These are phyloP conservation scores for Saccharomycopsis selenospora DNA, from an alignment of 805 yeast genomes.

Conservation along the genomic window DNA sequence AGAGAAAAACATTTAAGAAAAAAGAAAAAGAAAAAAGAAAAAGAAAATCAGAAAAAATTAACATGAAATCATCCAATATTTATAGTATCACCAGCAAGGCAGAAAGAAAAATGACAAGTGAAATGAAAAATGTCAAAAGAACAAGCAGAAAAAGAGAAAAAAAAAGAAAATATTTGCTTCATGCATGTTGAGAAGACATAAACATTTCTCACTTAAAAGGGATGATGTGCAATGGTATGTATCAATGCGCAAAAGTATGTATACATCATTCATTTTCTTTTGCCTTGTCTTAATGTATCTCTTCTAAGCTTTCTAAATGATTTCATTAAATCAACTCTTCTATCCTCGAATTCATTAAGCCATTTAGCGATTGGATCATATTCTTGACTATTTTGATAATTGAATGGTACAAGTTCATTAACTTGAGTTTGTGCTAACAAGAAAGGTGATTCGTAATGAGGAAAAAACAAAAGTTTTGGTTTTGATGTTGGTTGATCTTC, in stretches of 20 bases:
- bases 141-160: not conserved
- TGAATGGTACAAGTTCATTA: slow-evolving; percentile 41
- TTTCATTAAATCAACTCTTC: slow-evolving; percentile 72
- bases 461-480: slow-evolving; percentile 59
- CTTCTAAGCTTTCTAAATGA: slow-evolving; percentile 68
- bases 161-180: slow-evolving; percentile 3
- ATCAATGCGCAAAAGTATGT: not conserved
- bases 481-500: not conserved
- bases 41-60: not conserved
- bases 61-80: too few relatives aligned
- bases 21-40: not conserved
- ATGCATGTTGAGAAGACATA: slow-evolving; percentile 8
- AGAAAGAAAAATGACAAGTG: not conserved
- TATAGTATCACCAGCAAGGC: too few relatives aligned
- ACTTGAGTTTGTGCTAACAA: slow-evolving; percentile 78
- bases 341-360: slow-evolving; percentile 74
- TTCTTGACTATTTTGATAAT: slow-evolving; percentile 24
- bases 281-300: slow-evolving; percentile 57
- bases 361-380: slow-evolving; percentile 40
- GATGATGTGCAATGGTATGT: not conserved
- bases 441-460: slow-evolving; percentile 81
- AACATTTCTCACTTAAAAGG: not conserved
- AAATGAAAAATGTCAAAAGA: not conserved
- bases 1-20: too few relatives aligned
- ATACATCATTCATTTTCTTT: slow-evolving; percentile 25